Evolutionary conservation across 1,284 basidiomycete genomes (phyloP), one percentile per base, ranked within the genome.

Genomic region (Ustanciosporium gigantosporum): DNA sequence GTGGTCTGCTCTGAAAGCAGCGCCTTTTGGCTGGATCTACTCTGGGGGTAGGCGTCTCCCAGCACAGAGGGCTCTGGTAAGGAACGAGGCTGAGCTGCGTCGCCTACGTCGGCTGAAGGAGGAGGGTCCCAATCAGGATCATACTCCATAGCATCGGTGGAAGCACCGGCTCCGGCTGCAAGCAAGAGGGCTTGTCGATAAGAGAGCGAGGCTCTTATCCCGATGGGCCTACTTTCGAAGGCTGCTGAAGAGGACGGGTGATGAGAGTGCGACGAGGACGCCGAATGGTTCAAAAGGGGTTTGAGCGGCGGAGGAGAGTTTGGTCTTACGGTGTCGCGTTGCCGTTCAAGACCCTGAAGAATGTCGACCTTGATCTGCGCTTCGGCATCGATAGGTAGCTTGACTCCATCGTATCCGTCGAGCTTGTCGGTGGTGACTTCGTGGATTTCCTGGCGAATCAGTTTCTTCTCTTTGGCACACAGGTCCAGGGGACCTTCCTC

Each of bases 401-500:
- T 48, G 35, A 46, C 21, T 13, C 51, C 61, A 0, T 59, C 46
- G 9, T 56, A 4, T 23, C 35, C 38, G 4, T 25, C 38, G 3
- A 65, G 14, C 25, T 46, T 52, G 1, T 55, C 61, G 5, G 27
- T 29, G 1, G 40, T 2, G 4, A 55, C 9, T 16, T 59, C 52
- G 29, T 38, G 36, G 3, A 48, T 39, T 20, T 65, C 61, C 20
- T 68, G 58, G 3, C 48, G 48, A 15, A 77, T 74, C 3, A 77
- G 37, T 37, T 62, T 64, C 42, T 76, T 76, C n/a, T 58, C 68
- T 0, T 70, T 44, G 5, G 74, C 68, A 38, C 75, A 77, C 21
- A 77, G 52, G 44, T 77, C 73, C 17, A 77, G 58, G 2, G 75
- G 75, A 3, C 75, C 65, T 79, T 87, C 80, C 64, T 89, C 88